These are phyloP conservation scores for Cystobasidium slooffiae DNA, from an alignment of 1,284 basidiomycete genomes.

Conservation along the genomic window DNA sequence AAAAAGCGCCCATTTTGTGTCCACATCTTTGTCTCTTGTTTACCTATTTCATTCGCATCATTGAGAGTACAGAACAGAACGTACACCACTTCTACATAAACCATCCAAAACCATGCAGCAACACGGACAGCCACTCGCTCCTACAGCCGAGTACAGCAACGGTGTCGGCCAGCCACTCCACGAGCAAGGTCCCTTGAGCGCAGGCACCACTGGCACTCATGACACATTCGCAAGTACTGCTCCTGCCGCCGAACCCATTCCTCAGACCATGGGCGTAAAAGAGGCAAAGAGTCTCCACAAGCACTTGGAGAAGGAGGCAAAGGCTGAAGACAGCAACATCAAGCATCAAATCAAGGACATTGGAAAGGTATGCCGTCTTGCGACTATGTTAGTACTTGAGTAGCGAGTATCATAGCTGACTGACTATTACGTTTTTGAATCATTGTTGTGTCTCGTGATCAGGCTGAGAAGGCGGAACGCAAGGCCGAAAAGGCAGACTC, in stretches of 20 bases:
- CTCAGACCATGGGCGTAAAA: conserved; percentile 23
- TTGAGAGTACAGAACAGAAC: background rate
- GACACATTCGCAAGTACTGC: background rate
- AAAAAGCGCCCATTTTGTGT: background rate
- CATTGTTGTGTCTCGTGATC: background rate
- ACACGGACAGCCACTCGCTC: conserved; percentile 29
- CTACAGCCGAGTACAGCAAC: background rate
- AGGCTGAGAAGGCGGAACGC: conserved; percentile 41
- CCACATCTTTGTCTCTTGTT: background rate
- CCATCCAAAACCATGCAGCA: conserved; percentile 11
- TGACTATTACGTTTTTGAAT: background rate
- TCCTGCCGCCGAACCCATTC: conserved; percentile 14
- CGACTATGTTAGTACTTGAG: background rate
- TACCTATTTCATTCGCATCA: background rate
- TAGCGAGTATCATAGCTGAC: background rate
- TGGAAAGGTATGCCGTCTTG: conserved; percentile 4
- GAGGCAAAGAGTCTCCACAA: conserved; percentile 39
- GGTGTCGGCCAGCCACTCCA: background rate
- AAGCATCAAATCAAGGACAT: conserved; percentile 44
- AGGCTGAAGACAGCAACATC: conserved; percentile 32
- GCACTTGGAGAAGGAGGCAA: conserved; percentile 36
- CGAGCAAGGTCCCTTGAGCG: background rate
- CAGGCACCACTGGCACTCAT: background rate
- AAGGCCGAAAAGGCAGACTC: conserved; percentile 40
- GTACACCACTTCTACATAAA: background rate